A percentile compares a stretch with the other conserved stretches of the same genome.
Conservation (phyloP, 768 basidiomycete species). For the Pisolithus microcarpus region DNA sequence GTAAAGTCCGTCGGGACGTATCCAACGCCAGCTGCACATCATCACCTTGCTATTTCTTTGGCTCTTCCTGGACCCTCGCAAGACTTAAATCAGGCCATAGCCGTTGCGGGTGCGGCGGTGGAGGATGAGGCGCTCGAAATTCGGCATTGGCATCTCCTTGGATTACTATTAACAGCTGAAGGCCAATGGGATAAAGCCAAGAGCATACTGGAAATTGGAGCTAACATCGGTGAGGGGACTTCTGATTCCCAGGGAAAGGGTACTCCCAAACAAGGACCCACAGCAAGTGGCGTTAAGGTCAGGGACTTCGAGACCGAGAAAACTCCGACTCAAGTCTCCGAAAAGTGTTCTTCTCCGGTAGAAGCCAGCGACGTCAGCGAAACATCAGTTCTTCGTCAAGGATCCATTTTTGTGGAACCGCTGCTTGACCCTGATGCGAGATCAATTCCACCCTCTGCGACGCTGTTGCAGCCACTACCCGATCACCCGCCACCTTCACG, state of each 20-base stretch:
- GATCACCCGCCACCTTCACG: constrained; percentile 46
- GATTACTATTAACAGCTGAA: constrained; percentile 67
- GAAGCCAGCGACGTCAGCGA: neutral
- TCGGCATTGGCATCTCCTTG: constrained; percentile 88
- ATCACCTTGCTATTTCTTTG: constrained; percentile 75
- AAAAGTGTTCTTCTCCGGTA: neutral
- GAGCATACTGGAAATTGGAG: constrained; percentile 73
- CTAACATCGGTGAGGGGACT: constrained; percentile 44
- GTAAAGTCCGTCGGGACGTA: constrained; percentile 39
- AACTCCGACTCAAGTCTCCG: neutral
- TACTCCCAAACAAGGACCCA: constrained; percentile 5
- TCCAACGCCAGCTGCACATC: constrained; percentile 54
- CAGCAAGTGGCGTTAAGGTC: neutral
- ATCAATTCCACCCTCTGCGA: constrained; percentile 33
- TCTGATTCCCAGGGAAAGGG: constrained; percentile 29
- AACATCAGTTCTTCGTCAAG: neutral
- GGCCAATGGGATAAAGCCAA: constrained; percentile 76
- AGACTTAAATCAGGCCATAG: constrained; percentile 60
- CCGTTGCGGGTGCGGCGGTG: constrained; percentile 63
- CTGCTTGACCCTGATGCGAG: constrained; percentile 25
- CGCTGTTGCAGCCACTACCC: constrained; percentile 38
- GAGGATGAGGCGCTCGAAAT: constrained; percentile 57
- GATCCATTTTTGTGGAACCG: neutral
- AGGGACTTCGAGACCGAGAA: constrained; percentile 13
- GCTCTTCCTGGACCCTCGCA: constrained; percentile 57